phyloP scores from a whole-genome alignment of 495 filamentous ascomycete species.

The Chaetomium fimeti region DNA sequence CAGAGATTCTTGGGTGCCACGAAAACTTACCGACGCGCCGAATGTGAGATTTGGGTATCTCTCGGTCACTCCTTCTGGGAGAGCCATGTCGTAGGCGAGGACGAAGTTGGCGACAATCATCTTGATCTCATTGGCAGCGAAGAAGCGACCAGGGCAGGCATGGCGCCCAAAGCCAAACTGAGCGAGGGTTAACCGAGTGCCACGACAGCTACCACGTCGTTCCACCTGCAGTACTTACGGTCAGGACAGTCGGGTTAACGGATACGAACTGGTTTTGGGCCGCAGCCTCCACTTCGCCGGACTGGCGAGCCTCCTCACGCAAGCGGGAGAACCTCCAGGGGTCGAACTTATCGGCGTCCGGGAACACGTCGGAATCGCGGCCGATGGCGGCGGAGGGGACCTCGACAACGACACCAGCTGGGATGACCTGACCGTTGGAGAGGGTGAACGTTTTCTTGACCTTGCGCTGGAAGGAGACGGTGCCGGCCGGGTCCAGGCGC shows the following conservation, averaged over 20 bases:
- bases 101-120: slow-evolving; percentile 55
- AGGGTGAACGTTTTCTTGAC: slow-evolving; percentile 43
- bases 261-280: slow-evolving; percentile 45
- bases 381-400: slow-evolving; percentile 42
- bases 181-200: not conserved
- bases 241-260: slow-evolving; percentile 39
- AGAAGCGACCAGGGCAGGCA: slow-evolving; percentile 61
- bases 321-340: slow-evolving; percentile 50
- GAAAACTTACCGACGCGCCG: slow-evolving; percentile 20
- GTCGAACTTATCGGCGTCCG: slow-evolving; percentile 45
- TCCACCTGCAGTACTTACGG: not conserved
- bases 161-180: slow-evolving; percentile 55
- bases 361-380: slow-evolving; percentile 33
- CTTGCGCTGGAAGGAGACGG: slow-evolving; percentile 39
- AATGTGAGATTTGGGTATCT: slow-evolving; percentile 26
- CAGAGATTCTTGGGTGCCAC: no score
- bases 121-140: slow-evolving; percentile 56
- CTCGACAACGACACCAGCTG: slow-evolving; percentile 39
- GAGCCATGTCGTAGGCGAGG: slow-evolving; percentile 55
- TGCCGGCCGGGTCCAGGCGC: slow-evolving; percentile 27
- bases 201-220: not conserved
- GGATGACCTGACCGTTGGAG: slow-evolving; percentile 42
- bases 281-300: slow-evolving; percentile 31
- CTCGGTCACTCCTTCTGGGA: slow-evolving; percentile 27
- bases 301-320: slow-evolving; percentile 38